Percentiles rank a stretch among this genome's conserved stretches.
Conservation (phyloP, 2,329 filamentous ascomycete genomes). For the Colletotrichum spinosum region DNA sequence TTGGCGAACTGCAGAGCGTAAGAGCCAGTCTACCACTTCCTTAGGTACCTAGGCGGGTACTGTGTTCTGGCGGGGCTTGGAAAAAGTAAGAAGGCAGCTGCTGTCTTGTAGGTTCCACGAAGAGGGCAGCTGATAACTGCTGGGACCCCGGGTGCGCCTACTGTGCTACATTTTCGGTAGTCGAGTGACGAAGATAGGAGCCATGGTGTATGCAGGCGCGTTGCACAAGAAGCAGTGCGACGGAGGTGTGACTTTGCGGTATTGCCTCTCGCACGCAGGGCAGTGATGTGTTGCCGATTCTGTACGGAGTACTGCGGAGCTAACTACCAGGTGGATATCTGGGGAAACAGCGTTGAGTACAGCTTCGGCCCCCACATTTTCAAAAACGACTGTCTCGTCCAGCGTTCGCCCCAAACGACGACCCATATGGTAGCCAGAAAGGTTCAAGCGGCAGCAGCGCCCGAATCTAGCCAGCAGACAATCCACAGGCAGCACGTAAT, state of each 20-base stretch:
- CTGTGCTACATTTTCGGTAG: neutral
- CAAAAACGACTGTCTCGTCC: neutral
- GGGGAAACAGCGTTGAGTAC: slow-evolving; percentile 19
- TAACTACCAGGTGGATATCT: slow-evolving; percentile 19
- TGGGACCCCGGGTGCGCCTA: neutral
- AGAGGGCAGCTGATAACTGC: neutral
- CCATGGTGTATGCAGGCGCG: slow-evolving; percentile 8
- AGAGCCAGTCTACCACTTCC: too few relatives aligned
- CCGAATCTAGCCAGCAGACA: too few relatives aligned
- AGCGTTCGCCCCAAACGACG: slow-evolving; percentile 4
- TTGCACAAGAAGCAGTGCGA: slow-evolving; percentile 16
- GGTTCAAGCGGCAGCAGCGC: too few relatives aligned
- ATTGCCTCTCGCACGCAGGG: too few relatives aligned
- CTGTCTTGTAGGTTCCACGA: neutral
- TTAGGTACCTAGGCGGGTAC: too few relatives aligned
- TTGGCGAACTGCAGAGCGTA: too few relatives aligned
- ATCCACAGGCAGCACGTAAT: neutral
- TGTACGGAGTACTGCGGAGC: neutral
- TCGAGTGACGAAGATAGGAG: too few relatives aligned
- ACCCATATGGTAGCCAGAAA: neutral
- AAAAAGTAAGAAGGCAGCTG: neutral
- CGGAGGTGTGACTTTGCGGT: slow-evolving; percentile 8
- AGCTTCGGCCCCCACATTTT: neutral
- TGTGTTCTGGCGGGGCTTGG: neutral
- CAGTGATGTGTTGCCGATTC: neutral